phyloP scores from a whole-genome alignment of 177 flowering plant genomes.

The Vitis hybrid region DNA sequence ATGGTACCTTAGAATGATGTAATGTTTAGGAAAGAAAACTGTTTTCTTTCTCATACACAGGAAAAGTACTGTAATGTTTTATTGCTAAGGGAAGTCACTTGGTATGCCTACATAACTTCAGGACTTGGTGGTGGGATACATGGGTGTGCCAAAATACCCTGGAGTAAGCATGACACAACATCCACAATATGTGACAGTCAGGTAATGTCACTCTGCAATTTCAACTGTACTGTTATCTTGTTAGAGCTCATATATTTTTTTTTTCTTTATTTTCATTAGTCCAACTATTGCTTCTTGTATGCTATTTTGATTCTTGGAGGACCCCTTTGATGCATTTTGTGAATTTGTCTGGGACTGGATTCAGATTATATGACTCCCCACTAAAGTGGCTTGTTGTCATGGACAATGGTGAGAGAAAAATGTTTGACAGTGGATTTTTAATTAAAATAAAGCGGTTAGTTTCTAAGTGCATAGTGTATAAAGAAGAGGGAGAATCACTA shows the following conservation, averaged over 20 bases:
- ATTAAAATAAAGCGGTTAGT: too few relatives aligned
- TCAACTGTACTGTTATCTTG: background rate
- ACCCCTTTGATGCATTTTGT: background rate
- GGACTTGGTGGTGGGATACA: slow-evolving; percentile 99
- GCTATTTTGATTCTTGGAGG: background rate
- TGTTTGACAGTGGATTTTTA: too few relatives aligned
- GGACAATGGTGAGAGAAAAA: too few relatives aligned
- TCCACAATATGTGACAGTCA: slow-evolving; percentile 94
- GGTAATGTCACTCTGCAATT: slow-evolving; percentile 38
- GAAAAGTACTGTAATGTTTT: background rate
- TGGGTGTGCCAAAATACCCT: slow-evolving; percentile 95
- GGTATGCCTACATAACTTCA: slow-evolving; percentile 17
- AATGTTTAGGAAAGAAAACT: background rate
- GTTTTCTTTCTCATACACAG: background rate
- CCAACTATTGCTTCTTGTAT: background rate
- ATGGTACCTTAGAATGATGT: too few relatives aligned
- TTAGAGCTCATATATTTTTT: background rate
- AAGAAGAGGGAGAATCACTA: too few relatives aligned
- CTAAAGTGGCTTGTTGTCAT: too few relatives aligned
- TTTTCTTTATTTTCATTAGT: background rate
- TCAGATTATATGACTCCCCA: too few relatives aligned
- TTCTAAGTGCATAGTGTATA: too few relatives aligned
- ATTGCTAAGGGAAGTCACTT: background rate
- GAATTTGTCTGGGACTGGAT: too few relatives aligned
- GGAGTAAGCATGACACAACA: slow-evolving; percentile 92